Evolutionary conservation across 805 yeast genomes (phyloP).

Genomic region (Ogataea sp.): DNA sequence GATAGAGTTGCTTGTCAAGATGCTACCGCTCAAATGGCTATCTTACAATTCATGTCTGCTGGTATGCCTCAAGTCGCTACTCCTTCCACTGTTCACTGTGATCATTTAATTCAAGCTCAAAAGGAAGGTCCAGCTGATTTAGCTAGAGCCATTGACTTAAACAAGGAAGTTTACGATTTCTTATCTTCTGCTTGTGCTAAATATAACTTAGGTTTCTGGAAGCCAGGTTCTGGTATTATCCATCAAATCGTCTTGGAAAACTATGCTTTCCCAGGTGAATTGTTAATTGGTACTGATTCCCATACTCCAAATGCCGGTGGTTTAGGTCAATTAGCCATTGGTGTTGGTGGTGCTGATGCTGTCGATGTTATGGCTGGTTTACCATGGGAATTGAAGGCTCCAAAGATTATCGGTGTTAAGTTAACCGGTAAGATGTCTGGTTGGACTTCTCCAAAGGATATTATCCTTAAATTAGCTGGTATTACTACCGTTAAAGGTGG

Average conservation of each 20-base stretch:
- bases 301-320: conserved; percentile 99
- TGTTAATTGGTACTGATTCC: conserved; percentile 98
- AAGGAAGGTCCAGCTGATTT: conserved; percentile 85
- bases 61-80: conserved; percentile 82
- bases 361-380: conserved; percentile 95
- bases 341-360: conserved; percentile 99
- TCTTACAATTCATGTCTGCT: conserved; percentile 96
- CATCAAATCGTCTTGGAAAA: conserved; percentile 97
- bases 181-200: conserved; percentile 87
- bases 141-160: conserved; percentile 69
- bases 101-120: conserved; percentile 95
- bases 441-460: conserved; percentile 97
- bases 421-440: conserved; percentile 84
- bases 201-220: conserved; percentile 98
- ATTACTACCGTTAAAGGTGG: conserved; percentile 94
- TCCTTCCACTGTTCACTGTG: conserved; percentile 96
- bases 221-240: conserved; percentile 98
- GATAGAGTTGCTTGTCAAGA: conserved; percentile 99
- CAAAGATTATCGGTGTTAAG: conserved; percentile 89
- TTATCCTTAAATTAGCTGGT: conserved; percentile 90
- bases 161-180: conserved; percentile 94
- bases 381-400: conserved; percentile 99
- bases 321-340: conserved; percentile 95
- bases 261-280: conserved; percentile 92
- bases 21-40: conserved; percentile 99